phyloP scores from a whole-genome alignment of 768 basidiomycete species.

The Rhizopogon vulgaris region DNA sequence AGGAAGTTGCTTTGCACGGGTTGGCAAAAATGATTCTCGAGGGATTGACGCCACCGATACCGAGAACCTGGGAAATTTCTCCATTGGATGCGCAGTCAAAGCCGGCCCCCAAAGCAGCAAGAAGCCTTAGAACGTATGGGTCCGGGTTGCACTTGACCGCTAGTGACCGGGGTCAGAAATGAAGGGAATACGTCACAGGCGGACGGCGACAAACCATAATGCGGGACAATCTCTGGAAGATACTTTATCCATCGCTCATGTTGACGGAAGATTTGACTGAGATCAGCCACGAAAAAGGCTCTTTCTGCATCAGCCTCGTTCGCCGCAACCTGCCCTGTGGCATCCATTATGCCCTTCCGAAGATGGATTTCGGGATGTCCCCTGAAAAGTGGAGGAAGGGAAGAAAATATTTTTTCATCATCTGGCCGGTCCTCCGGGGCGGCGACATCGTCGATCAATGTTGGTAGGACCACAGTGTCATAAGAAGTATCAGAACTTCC shows the following conservation, averaged over 20 bases:
- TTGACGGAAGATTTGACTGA: constrained; percentile 80
- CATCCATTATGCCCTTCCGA: constrained; percentile 69
- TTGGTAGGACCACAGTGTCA: constrained; percentile 1
- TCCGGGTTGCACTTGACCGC: constrained; percentile 99
- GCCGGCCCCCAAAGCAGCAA: constrained; percentile 84
- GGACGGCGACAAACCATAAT: constrained; percentile 64
- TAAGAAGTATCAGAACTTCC: constrained; percentile 5
- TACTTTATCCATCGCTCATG: constrained; percentile 74
- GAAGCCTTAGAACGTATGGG: constrained; percentile 84
- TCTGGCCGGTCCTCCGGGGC: constrained; percentile 13
- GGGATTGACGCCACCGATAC: constrained; percentile 67
- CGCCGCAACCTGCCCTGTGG: constrained; percentile 43
- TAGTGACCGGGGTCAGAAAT: constrained; percentile 29
- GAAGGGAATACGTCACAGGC: constrained; percentile 13
- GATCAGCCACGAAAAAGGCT: constrained; percentile 95
- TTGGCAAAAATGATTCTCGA: constrained; percentile 94
- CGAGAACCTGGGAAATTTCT: constrained; percentile 80
- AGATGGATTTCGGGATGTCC: constrained; percentile 74
- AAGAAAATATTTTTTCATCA: constrained; percentile 48
- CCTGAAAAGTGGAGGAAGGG: constrained; percentile 57
- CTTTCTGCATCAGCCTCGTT: constrained; percentile 74
- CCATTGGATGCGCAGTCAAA: constrained; percentile 97
- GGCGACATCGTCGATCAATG: background rate
- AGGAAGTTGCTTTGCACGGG: constrained; percentile 95
- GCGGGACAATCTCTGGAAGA: constrained; percentile 85